Percentiles rank a stretch among this genome's conserved stretches.
These are phyloP conservation scores for Sporothrix euskadiensis DNA, from an alignment of 2,329 filamentous ascomycete species.

Conservation along the genomic window DNA sequence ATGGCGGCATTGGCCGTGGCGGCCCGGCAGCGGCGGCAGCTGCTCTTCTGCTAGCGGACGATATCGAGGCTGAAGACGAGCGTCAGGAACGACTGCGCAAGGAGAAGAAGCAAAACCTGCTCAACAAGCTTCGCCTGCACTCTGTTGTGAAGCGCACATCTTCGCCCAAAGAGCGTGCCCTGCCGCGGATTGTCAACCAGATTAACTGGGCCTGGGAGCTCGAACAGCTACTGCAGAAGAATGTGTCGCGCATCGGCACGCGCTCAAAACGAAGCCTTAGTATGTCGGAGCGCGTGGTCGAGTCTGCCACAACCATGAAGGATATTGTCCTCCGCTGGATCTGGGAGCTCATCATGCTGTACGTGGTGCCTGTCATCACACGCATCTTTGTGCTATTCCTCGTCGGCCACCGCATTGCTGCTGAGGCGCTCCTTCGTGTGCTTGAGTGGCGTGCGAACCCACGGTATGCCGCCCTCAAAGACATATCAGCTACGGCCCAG, in stretches of 20 bases:
- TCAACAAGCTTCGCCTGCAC: slow-evolving; percentile 86
- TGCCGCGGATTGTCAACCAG: slow-evolving; percentile 83
- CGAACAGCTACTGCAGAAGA: slow-evolving; percentile 81
- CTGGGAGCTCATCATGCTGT: slow-evolving; percentile 70
- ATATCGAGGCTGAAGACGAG: slow-evolving; percentile 72
- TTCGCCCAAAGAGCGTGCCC: slow-evolving; percentile 78
- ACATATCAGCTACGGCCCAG: slow-evolving; percentile 93
- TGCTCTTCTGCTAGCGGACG: slow-evolving; percentile 37
- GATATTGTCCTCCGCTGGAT: slow-evolving; percentile 69
- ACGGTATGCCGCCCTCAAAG: slow-evolving; percentile 82
- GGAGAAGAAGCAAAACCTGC: slow-evolving; percentile 64
- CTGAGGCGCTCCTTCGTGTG: slow-evolving; percentile 74
- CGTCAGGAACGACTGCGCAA: slow-evolving; percentile 59
- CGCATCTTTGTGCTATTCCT: slow-evolving; percentile 74
- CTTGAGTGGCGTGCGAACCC: slow-evolving; percentile 83
- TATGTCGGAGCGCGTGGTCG: slow-evolving; percentile 90
- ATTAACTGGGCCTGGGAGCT: slow-evolving; percentile 96
- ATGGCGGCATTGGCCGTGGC: not conserved
- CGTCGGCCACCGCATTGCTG: slow-evolving; percentile 75
- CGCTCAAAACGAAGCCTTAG: slow-evolving; percentile 82
- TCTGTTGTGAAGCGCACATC: slow-evolving; percentile 75
- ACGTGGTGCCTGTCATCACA: slow-evolving; percentile 75
- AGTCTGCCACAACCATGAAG: slow-evolving; percentile 85
- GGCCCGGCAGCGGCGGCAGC: not conserved
- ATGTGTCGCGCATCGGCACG: slow-evolving; percentile 79